Conservation (phyloP, 139 green algal species). For the Coccomyxa sp. region DNA sequence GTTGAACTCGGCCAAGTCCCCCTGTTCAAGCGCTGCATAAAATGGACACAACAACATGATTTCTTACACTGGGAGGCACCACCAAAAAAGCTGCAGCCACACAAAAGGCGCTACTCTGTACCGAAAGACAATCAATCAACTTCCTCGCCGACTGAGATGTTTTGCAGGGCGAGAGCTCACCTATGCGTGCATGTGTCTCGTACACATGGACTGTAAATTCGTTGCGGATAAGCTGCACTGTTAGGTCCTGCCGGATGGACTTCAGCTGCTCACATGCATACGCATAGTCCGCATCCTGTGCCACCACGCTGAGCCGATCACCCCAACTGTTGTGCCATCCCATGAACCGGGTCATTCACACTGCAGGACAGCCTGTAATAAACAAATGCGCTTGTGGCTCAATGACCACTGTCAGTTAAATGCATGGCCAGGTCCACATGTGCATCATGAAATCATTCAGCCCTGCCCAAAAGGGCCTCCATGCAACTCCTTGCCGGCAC, state of each 20-base stretch:
- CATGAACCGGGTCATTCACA: not conserved
- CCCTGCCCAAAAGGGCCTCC: no score
- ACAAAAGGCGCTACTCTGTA: no score
- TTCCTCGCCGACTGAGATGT: no score
- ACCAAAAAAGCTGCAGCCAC: no score
- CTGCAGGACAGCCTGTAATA: not conserved
- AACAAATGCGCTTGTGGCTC: not conserved
- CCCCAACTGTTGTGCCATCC: no score
- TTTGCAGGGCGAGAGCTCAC: not conserved
- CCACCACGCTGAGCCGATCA: not conserved
- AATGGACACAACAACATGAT: not conserved
- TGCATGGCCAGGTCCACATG: no score
- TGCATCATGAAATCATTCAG: no score
- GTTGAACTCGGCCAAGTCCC: conserved; percentile 83
- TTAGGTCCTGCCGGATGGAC: conserved; percentile 84
- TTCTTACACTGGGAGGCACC: no score
- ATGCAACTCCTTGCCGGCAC: no score
- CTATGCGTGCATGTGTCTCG: conserved; percentile 64
- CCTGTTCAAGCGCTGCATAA: conserved; percentile 72
- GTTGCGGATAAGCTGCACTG: conserved; percentile 73
- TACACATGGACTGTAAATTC: conserved; percentile 67
- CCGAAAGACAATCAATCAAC: no score
- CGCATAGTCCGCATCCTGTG: conserved; percentile 49
- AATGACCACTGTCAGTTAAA: not conserved
- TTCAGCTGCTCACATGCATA: conserved; percentile 87